Evolutionary conservation across 495 filamentous ascomycete species (phyloP), one percentile per base, ranked within the genome.

Genomic region (Amorphotheca resinae): DNA sequence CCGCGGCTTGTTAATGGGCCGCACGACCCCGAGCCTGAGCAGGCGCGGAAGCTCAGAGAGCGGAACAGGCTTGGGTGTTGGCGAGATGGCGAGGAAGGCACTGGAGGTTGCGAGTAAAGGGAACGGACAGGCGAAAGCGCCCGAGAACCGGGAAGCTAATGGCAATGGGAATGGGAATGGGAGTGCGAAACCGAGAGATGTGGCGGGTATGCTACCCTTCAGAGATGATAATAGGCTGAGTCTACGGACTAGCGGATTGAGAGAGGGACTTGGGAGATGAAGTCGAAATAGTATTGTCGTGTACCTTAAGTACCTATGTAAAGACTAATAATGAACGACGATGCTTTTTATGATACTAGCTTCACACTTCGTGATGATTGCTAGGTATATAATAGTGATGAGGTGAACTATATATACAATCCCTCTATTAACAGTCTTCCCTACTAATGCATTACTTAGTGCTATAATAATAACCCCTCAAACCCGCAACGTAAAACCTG

Each of bases 1-100:
- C 3, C 68, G 76, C 38, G 84, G 79, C 0, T 60, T 89, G 23
- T 65, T 76, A 58, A 59, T 62, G 5, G 65, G 65, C 0, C 46
- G 64, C 36, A 45, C 37, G 46, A 55, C 32, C 48, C 54, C 7
- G 45, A 60, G 53, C 2, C 59, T 58, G 0, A 73, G 68, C 41
- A 51, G 70, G 9, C 63, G 69, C 20, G 69, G 68, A 1, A 70
- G 67, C 46, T 50, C 53, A n/a, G 67, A 70, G 45, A 72, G 67
- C 35, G 64, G 63, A 20, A 50, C 52, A 0, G 38, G n/a, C 9
- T 14, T 20, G 3, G 30, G 60, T 2, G 55, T 60, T 36, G 52
- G 62, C 21, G 67, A 69, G 16, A 58, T 62, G 41, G 47, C 66
- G 15, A 52, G 62, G 50, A 60, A 54, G 18, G 61, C 60, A 21